Evolutionary conservation across 2,329 filamentous ascomycete species (phyloP).

Genomic region (Pseudogymnoascus sp.): DNA sequence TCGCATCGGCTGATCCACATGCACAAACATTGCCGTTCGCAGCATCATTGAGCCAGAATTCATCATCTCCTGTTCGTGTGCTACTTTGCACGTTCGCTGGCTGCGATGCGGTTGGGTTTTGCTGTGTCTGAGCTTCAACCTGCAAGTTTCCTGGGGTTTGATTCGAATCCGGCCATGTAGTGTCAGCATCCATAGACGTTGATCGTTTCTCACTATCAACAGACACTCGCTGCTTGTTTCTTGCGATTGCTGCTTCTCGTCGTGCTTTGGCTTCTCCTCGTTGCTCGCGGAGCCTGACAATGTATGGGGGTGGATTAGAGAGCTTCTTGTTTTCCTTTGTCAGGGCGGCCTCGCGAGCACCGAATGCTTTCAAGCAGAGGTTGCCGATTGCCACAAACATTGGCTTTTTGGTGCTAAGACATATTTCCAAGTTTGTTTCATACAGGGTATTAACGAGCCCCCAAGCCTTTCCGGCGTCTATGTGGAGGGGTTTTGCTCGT

Average conservation of each 20-base stretch:
- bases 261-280: constrained; percentile 15
- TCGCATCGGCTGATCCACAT: constrained; percentile 12
- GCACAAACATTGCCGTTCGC: constrained; percentile 8
- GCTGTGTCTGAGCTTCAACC: constrained; percentile 8
- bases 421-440: constrained; percentile 21
- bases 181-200: not conserved
- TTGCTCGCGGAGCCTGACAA: constrained; percentile 19
- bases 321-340: constrained; percentile 8
- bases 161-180: not conserved
- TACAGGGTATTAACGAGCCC: constrained; percentile 26
- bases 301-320: constrained; percentile 16
- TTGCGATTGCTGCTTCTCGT: constrained; percentile 9
- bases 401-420: constrained; percentile 8
- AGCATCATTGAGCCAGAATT: constrained; percentile 17
- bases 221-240: not conserved
- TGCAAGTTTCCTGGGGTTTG: not conserved
- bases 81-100: constrained; percentile 7
- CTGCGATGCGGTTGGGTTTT: constrained; percentile 1
- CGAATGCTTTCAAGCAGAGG: constrained; percentile 12
- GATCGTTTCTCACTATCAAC: not conserved
- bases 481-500: constrained; percentile 16
- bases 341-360: constrained; percentile 12
- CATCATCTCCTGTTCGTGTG: constrained; percentile 12
- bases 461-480: constrained; percentile 25
- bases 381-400: constrained; percentile 11